A percentile compares a stretch with the other conserved stretches of the same genome.
These are phyloP conservation scores for Dothistroma pini DNA, from an alignment of 2,329 filamentous ascomycete genomes.

Conservation along the genomic window DNA sequence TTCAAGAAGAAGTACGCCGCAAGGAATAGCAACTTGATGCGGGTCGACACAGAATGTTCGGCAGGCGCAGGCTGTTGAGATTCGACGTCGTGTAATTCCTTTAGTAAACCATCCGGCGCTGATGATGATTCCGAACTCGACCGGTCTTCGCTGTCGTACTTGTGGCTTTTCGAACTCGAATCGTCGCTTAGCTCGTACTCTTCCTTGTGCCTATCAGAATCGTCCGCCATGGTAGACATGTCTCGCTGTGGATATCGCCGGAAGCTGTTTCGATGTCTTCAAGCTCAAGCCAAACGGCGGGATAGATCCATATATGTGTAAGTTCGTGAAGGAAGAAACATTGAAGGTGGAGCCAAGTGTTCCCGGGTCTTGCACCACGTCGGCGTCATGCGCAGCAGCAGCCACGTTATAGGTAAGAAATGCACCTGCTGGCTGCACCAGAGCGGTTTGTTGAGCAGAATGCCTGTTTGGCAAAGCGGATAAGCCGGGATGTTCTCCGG, in stretches of 20 bases:
- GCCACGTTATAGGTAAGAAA: not conserved
- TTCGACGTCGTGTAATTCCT: constrained; percentile 44
- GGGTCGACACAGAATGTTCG: constrained; percentile 24
- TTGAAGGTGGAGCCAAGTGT: not conserved
- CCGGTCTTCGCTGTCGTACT: constrained; percentile 1
- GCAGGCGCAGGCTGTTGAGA: constrained; percentile 10
- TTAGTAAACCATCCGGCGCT: not conserved
- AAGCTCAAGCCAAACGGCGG: not conserved
- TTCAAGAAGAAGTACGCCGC: constrained; percentile 50
- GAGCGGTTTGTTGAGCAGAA: not conserved
- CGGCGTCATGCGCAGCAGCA: not conserved
- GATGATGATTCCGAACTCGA: constrained; percentile 44
- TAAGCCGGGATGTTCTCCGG: not conserved
- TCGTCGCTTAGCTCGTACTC: not conserved
- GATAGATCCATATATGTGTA: not conserved
- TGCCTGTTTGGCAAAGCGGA: not conserved
- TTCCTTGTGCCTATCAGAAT: not conserved
- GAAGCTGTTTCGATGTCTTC: not conserved
- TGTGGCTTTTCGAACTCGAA: not conserved
- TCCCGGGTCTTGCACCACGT: not conserved
- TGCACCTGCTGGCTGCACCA: not conserved
- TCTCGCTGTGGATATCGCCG: not conserved
- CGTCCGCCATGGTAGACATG: not conserved
- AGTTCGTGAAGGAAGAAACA: not conserved
- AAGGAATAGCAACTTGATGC: constrained; percentile 26